Evolutionary conservation across 352 stramenopile genomes (phyloP), one percentile per base, ranked within the genome.

Genomic region (Phytophthora pisi): DNA sequence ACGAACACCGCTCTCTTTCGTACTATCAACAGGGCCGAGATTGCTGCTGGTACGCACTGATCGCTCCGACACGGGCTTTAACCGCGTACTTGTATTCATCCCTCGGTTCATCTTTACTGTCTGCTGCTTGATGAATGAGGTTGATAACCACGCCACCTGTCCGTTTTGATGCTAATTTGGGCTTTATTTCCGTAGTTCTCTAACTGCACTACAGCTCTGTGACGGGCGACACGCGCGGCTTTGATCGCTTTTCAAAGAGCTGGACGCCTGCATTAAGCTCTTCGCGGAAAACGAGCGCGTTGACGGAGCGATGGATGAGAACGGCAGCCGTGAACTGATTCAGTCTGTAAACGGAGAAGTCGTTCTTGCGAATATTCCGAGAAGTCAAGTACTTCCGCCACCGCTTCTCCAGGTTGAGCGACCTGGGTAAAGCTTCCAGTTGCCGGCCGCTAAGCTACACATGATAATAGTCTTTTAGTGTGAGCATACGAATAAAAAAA

Each of bases 341-440:
- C 42, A 89, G 53, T 8, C 79, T 75, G 45, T 82, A 70, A 40
- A 82, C 49, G 0, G 79, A 82, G 43, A 82, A 53, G 23, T 90
- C 79, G 36, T 80, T 74, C 43, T 82, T 88, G 38, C 72, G 75
- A 26, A 90, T 80, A 34, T 88, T 90, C 13, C 82, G 65, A n/a
- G 52, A 55, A 0, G 61, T 15, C 40, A 89, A 54, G 34, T 85
- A 88, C 38, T 89, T 89, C 8, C 70, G 71, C 82, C 82, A 90
- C 28, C 70, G 75, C 42, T 85, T 75, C 43, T 89, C 78, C n/a
- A 90, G 40, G 42, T 90, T 88, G 24, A 90, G 51, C 0, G 74
- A 74, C 16, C 76, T 61, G 4, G 78, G 79, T 4, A 91, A 23
- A n/a, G 66, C 52, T 63, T 84, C 78, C 1, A 89, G 61, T n/a